Evolutionary conservation across 2,329 filamentous ascomycete species (phyloP).

Genomic region (Alternaria arbusti): DNA sequence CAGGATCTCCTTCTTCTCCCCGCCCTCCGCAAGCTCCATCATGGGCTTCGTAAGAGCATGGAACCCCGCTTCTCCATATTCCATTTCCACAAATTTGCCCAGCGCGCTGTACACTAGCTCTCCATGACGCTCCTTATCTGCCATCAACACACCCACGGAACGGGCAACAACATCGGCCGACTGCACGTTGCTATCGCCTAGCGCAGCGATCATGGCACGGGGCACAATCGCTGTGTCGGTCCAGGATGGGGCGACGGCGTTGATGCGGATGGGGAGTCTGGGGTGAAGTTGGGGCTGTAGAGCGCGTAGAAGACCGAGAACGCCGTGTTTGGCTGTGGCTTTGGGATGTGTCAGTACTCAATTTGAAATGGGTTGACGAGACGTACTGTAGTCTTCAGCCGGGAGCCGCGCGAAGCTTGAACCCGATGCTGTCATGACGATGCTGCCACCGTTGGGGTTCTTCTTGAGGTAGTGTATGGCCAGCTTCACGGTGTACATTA

Average conservation of each 20-base stretch:
- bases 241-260: slow-evolving; percentile 42
- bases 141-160: slow-evolving; percentile 35
- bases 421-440: slow-evolving; percentile 41
- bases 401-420: slow-evolving; percentile 37
- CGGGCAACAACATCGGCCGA: slow-evolving; percentile 33
- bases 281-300: slow-evolving; percentile 29
- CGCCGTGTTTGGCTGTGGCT: slow-evolving; percentile 42
- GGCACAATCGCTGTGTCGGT: slow-evolving; percentile 37
- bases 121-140: slow-evolving; percentile 30
- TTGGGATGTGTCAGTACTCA: slow-evolving; percentile 6
- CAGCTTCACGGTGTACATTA: slow-evolving; percentile 39
- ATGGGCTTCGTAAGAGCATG: slow-evolving; percentile 24
- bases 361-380: neutral
- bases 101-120: slow-evolving; percentile 34
- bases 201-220: slow-evolving; percentile 8
- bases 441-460: slow-evolving; percentile 33
- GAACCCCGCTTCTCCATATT: slow-evolving; percentile 33
- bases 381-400: slow-evolving; percentile 40
- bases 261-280: slow-evolving; percentile 39
- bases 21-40: slow-evolving; percentile 14
- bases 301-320: slow-evolving; percentile 39
- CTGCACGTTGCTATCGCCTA: slow-evolving; percentile 29
- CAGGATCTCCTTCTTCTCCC: slow-evolving; percentile 7
- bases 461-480: slow-evolving; percentile 37
- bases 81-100: slow-evolving; percentile 35